Evolutionary conservation across 208 protist genomes (phyloP).

Genomic region (Trichomonas vaginalis): DNA sequence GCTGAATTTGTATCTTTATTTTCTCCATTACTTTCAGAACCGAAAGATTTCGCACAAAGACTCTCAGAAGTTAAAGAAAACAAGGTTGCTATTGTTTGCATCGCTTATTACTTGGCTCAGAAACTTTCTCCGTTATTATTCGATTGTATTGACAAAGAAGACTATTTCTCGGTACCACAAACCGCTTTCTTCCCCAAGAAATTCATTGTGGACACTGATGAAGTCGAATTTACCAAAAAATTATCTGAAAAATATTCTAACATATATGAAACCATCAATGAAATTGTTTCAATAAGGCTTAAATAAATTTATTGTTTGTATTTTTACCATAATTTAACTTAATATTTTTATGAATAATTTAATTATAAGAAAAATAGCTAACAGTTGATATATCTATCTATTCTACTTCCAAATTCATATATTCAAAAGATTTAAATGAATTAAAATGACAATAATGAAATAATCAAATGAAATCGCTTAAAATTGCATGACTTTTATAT

Average conservation of each 20-base stretch:
- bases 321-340: too few relatives aligned
- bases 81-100: not conserved
- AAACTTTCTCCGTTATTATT: not conserved
- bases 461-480: too few relatives aligned
- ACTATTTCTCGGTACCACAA: not conserved
- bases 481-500: too few relatives aligned
- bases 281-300: not conserved
- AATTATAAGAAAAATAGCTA: too few relatives aligned
- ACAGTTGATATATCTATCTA: too few relatives aligned
- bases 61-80: not conserved
- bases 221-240: not conserved
- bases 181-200: not conserved
- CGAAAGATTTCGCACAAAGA: not conserved
- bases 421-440: too few relatives aligned
- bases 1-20: not conserved
- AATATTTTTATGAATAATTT: too few relatives aligned
- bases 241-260: not conserved
- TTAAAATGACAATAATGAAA: too few relatives aligned
- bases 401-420: too few relatives aligned
- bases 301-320: not conserved
- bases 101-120: not conserved
- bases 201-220: not conserved
- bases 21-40: not conserved
- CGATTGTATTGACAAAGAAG: not conserved
- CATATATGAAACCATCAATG: not conserved